These are phyloP conservation scores for Fraxinus sp. DNA, from an alignment of 305 asterid species.

Conservation along the genomic window DNA sequence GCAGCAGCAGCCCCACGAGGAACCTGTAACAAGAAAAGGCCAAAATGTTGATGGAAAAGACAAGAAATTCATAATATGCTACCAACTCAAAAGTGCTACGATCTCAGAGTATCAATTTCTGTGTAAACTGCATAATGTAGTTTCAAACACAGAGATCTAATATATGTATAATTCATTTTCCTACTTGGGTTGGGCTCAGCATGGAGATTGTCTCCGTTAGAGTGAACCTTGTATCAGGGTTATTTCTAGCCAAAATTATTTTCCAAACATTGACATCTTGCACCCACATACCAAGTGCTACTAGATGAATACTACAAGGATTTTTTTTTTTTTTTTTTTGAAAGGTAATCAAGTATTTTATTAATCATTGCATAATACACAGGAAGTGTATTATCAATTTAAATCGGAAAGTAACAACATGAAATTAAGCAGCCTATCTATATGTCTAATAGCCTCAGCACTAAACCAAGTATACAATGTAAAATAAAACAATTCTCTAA, in stretches of 20 bases:
- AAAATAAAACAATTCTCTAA: no score
- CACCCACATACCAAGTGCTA: background rate
- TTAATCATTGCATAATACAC: no score
- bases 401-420: no score
- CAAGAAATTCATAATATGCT: background rate
- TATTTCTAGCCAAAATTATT: background rate
- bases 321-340: no score
- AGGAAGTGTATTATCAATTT: no score
- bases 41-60: background rate
- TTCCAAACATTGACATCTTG: background rate
- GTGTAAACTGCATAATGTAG: background rate
- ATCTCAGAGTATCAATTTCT: background rate
- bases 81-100: background rate
- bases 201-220: background rate
- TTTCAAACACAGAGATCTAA: background rate
- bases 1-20: slow-evolving; percentile 99
- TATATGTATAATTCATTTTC: background rate
- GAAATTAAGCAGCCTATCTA: no score
- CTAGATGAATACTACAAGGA: background rate
- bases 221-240: background rate
- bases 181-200: background rate
- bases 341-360: no score
- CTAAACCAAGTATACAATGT: no score
- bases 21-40: slow-evolving; percentile 53
- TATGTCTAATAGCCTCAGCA: no score